phyloP scores from a whole-genome alignment of 1,139 yeast genomes.

The Kodamaea sp. region DNA sequence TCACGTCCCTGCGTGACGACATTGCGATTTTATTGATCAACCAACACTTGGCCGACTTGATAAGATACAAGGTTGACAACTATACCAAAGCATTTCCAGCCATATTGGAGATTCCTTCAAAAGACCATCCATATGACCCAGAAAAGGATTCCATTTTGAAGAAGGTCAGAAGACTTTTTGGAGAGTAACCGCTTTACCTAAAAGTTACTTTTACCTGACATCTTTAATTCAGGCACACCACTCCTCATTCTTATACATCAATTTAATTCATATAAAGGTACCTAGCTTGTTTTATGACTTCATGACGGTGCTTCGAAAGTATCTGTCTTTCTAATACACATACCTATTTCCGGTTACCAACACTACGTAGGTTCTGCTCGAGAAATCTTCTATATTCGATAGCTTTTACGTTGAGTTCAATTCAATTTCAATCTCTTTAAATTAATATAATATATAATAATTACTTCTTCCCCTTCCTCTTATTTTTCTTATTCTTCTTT shows the following conservation, averaged over 20 bases:
- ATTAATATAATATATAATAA: constrained; percentile 1
- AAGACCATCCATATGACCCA: constrained; percentile 98
- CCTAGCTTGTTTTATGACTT: neutral
- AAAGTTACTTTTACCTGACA: too few species aligned
- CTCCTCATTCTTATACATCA: neutral
- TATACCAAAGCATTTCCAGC: constrained; percentile 96
- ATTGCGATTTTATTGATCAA: constrained; percentile 90
- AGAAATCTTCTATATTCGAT: too few species aligned
- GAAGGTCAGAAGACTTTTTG: constrained; percentile 91
- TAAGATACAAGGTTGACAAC: constrained; percentile 78
- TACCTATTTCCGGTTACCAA: neutral
- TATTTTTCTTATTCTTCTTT: constrained; percentile 23
- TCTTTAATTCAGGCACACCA: too few species aligned
- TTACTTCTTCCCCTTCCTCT: constrained; percentile 13
- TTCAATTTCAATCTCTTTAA: constrained; percentile 5
- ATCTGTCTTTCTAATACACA: constrained; percentile 3
- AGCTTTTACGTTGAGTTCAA: too few species aligned
- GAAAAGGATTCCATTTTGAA: constrained; percentile 95
- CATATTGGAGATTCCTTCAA: constrained; percentile 92
- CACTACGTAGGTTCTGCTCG: too few species aligned
- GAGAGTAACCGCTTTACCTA: too few species aligned
- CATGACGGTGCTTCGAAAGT: constrained; percentile 8
- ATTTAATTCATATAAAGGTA: neutral
- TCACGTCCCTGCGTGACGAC: constrained; percentile 77
- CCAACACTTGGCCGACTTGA: constrained; percentile 92